A percentile compares a stretch with the other conserved stretches of the same genome.
phyloP scores from a whole-genome alignment of 192 early-diverging fungal species.

The Chytriomyces confervae region DNA sequence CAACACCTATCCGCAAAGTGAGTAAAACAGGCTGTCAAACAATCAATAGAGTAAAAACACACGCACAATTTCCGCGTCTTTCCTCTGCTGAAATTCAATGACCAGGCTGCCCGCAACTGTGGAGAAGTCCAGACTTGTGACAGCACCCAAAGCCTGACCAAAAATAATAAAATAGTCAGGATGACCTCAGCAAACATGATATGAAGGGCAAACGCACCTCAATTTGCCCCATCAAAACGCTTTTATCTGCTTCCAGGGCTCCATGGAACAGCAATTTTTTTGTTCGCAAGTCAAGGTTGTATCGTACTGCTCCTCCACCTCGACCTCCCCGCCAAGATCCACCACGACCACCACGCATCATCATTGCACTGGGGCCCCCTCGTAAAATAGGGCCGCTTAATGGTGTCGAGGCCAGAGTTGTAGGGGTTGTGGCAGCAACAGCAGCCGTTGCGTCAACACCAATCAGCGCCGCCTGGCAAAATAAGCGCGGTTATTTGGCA shows the following conservation, averaged over 20 bases:
- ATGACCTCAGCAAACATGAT: background rate
- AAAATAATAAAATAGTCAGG: background rate
- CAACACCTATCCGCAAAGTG: background rate
- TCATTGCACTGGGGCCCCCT: slow-evolving; percentile 14
- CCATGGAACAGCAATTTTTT: slow-evolving; percentile 70
- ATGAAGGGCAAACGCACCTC: slow-evolving; percentile 53
- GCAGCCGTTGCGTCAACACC: slow-evolving; percentile 47
- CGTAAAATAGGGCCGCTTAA: slow-evolving; percentile 30
- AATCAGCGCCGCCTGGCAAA: slow-evolving; percentile 43
- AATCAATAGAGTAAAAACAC: background rate
- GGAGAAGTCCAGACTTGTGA: slow-evolving; percentile 50
- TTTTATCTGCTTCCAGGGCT: slow-evolving; percentile 49
- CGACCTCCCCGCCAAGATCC: slow-evolving; percentile 51
- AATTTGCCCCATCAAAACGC: slow-evolving; percentile 64
- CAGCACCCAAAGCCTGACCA: slow-evolving; percentile 52
- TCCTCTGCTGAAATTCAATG: slow-evolving; percentile 59
- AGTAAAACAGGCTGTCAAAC: background rate
- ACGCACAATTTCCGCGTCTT: slow-evolving; percentile 64
- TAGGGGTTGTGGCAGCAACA: slow-evolving; percentile 6
- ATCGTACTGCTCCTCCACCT: slow-evolving; percentile 51
- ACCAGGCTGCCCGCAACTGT: slow-evolving; percentile 53
- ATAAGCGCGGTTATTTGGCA: too few relatives aligned
- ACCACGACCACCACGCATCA: slow-evolving; percentile 57
- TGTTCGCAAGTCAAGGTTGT: slow-evolving; percentile 73
- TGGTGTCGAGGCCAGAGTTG: slow-evolving; percentile 38